These are phyloP conservation scores for Colletotrichum magnum DNA, from an alignment of 2,329 filamentous ascomycete genomes.

Conservation along the genomic window DNA sequence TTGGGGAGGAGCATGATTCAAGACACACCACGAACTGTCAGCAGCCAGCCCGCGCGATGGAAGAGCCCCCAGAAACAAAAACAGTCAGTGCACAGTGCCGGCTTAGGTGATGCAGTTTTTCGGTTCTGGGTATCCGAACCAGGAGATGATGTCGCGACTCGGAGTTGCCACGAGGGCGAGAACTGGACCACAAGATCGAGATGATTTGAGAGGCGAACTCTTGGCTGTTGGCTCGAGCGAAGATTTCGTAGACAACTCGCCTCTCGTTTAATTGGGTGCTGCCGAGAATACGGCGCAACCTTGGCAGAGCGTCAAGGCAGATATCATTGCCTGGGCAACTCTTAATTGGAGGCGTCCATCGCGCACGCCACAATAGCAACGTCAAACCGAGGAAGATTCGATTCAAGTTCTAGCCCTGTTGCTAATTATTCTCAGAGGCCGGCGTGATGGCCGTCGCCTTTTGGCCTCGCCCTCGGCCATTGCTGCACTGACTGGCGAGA, in stretches of 20 bases:
- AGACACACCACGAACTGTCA: slow-evolving; percentile 1
- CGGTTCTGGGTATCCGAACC: not conserved
- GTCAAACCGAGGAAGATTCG: slow-evolving; percentile 15
- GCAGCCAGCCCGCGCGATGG: not conserved
- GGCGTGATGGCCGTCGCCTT: not conserved
- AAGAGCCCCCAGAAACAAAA: slow-evolving; percentile 23
- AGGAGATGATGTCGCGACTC: not conserved
- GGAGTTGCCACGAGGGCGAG: too few species aligned
- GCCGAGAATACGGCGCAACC: not conserved
- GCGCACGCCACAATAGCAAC: not conserved
- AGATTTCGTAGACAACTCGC: not conserved
- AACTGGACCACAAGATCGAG: too few species aligned
- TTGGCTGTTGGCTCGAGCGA: not conserved
- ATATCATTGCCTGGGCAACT: slow-evolving; percentile 7
- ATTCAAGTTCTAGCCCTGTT: slow-evolving; percentile 24
- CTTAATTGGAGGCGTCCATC: slow-evolving; percentile 8
- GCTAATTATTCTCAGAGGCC: not conserved
- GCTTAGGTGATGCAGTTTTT: not conserved
- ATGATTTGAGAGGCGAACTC: not conserved
- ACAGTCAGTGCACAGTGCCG: slow-evolving; percentile 8
- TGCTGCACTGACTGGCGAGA: too few species aligned
- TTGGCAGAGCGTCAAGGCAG: not conserved
- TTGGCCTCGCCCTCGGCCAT: too few species aligned
- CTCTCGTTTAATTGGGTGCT: too few species aligned
- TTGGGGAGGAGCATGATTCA: not conserved